These are phyloP conservation scores for Colletotrichum kahawae DNA, from an alignment of 2,329 filamentous ascomycete species.

Conservation along the genomic window DNA sequence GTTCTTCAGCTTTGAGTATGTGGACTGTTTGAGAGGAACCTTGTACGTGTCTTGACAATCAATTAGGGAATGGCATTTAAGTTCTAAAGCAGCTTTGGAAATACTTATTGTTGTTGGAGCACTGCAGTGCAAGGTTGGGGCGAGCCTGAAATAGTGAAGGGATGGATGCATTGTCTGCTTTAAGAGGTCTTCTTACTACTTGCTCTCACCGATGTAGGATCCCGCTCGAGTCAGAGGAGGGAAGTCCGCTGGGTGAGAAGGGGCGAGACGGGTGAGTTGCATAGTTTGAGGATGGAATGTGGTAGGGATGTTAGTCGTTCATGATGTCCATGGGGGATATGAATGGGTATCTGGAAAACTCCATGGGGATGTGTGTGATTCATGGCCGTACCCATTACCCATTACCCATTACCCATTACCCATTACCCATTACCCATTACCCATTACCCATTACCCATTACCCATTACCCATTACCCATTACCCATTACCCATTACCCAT, in stretches of 20 bases:
- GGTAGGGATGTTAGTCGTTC: no score
- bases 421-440: no score
- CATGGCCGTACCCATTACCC: no score
- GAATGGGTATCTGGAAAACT: no score
- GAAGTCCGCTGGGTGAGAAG: neutral
- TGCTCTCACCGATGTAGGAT: neutral
- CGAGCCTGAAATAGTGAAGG: neutral
- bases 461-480: no score
- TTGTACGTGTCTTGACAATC: fast-evolving
- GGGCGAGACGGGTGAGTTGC: no score
- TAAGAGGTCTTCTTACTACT: neutral
- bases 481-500: neutral
- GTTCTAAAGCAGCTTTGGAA: neutral
- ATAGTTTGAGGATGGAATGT: no score
- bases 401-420: no score
- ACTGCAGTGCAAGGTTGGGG: neutral
- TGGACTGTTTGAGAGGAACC: fast-evolving
- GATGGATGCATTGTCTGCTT: neutral
- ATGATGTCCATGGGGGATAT: no score
- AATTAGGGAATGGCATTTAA: fast-evolving
- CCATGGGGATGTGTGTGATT: no score
- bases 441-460: no score
- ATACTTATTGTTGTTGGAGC: neutral
- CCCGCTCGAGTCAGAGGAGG: fast-evolving
- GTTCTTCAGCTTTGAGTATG: no score